These are phyloP conservation scores for Globisporangium nagaii DNA, from an alignment of 352 stramenopile species.

Conservation along the genomic window DNA sequence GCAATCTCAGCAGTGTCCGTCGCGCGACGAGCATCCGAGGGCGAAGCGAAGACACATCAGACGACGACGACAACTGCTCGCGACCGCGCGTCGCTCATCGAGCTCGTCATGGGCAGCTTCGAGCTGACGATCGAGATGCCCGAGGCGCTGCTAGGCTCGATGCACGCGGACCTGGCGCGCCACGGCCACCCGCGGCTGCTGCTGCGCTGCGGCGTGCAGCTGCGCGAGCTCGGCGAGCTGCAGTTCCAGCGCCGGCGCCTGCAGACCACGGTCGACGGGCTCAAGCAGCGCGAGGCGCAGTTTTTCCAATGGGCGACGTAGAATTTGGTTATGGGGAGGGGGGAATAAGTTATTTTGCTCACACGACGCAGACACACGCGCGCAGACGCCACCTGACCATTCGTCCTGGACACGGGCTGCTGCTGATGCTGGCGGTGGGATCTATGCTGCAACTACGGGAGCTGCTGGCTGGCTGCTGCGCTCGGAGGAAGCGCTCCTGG, in stretches of 20 bases:
- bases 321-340: neutral
- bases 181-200: slow-evolving; percentile 46
- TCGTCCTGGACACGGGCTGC: neutral
- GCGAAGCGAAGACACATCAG: neutral
- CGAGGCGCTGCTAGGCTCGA: slow-evolving; percentile 30
- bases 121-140: slow-evolving; percentile 62
- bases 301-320: slow-evolving; percentile 46
- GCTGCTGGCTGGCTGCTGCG: neutral
- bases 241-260: slow-evolving; percentile 37
- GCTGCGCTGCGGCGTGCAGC: slow-evolving; percentile 44
- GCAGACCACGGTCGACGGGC: slow-evolving; percentile 24
- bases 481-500: slow-evolving; percentile 1
- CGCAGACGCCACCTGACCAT: neutral
- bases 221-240: slow-evolving; percentile 36
- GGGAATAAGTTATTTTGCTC: slow-evolving; percentile 43
- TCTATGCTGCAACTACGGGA: slow-evolving; percentile 5
- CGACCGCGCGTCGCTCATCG: neutral
- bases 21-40: neutral
- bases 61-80: neutral
- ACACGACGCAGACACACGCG: neutral
- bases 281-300: slow-evolving; percentile 39
- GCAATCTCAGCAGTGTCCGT: neutral
- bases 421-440: neutral
- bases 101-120: slow-evolving; percentile 49
- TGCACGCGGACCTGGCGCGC: slow-evolving; percentile 34